A percentile compares a stretch with the other conserved stretches of the same genome.
Evolutionary conservation across 1,284 basidiomycete genomes (phyloP).

Genomic region (Ceratobasidium papillatum): DNA sequence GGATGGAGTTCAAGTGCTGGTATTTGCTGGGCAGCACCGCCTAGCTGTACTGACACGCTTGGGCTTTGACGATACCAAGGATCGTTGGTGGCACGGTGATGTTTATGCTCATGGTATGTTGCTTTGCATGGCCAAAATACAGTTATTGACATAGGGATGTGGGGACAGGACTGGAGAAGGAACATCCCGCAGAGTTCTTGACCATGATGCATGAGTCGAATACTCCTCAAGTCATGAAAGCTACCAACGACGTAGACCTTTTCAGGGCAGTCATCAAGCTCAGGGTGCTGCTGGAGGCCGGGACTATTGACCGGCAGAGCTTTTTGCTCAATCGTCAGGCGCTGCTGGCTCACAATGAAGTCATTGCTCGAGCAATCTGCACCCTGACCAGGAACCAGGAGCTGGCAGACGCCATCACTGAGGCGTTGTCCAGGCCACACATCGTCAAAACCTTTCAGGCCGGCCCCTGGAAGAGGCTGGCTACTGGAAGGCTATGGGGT

Average conservation of each 20-base stretch:
- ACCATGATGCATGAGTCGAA: constrained; percentile 29
- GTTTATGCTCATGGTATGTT: not conserved
- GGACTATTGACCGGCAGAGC: not conserved
- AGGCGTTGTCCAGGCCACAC: not conserved
- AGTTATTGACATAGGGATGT: not conserved
- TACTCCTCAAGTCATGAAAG: not conserved
- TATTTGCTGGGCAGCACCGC: constrained; percentile 12
- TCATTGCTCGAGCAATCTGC: not conserved
- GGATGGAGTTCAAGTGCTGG: not conserved
- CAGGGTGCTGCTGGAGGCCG: not conserved
- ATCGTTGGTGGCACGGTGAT: constrained; percentile 6
- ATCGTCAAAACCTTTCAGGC: not conserved
- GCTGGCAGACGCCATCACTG: not conserved
- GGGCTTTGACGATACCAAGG: not conserved
- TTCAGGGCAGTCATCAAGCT: constrained; percentile 1
- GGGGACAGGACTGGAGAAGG: not conserved
- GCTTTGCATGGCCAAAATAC: not conserved
- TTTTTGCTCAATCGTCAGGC: not conserved
- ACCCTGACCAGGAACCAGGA: not conserved
- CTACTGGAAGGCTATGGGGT: not conserved
- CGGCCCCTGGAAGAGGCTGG: not conserved
- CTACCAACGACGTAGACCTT: not conserved
- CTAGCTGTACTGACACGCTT: not conserved
- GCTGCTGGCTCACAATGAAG: not conserved
- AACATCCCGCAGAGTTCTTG: constrained; percentile 17